A percentile compares a stretch with the other conserved stretches of the same genome.
Evolutionary conservation across 768 basidiomycete species (phyloP).

Genomic region (Cyclocybe aegerita): DNA sequence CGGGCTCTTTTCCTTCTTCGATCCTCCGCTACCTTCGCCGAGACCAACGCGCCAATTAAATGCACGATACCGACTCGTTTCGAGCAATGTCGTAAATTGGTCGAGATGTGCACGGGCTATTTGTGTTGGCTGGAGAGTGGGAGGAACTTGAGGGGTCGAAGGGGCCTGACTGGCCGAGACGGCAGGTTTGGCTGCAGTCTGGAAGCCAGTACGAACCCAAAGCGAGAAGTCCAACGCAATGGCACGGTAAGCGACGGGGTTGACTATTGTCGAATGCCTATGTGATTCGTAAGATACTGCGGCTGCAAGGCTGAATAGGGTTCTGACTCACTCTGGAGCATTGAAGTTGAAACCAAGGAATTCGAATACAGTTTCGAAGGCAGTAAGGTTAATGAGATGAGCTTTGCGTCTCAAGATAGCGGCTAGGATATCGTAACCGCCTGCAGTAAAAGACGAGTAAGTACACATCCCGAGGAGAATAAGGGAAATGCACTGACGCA

Average conservation of each 20-base stretch:
- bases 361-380: conserved; percentile 82
- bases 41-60: conserved; percentile 58
- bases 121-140: conserved; percentile 36
- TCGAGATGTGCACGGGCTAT: conserved; percentile 80
- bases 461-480: not conserved
- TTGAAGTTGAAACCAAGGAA: conserved; percentile 85
- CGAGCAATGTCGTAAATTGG: conserved; percentile 76
- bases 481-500: conserved; percentile 51
- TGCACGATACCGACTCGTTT: conserved; percentile 66
- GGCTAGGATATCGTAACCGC: conserved; percentile 85
- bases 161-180: not conserved
- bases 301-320: not conserved
- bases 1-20: conserved; percentile 4
- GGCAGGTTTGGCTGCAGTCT: not conserved
- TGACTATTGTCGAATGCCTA: conserved; percentile 81
- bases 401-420: conserved; percentile 72
- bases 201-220: conserved; percentile 58
- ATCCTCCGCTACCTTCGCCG: conserved; percentile 11
- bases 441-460: conserved; percentile 34
- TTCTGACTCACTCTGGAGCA: conserved; percentile 67
- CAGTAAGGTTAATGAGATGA: conserved; percentile 72
- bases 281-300: not conserved
- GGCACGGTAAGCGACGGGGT: conserved; percentile 76
- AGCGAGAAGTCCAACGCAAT: conserved; percentile 90
- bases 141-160: conserved; percentile 18